Conservation (phyloP, 2,329 filamentous ascomycete genomes). For the Diaporthe sp. region DNA sequence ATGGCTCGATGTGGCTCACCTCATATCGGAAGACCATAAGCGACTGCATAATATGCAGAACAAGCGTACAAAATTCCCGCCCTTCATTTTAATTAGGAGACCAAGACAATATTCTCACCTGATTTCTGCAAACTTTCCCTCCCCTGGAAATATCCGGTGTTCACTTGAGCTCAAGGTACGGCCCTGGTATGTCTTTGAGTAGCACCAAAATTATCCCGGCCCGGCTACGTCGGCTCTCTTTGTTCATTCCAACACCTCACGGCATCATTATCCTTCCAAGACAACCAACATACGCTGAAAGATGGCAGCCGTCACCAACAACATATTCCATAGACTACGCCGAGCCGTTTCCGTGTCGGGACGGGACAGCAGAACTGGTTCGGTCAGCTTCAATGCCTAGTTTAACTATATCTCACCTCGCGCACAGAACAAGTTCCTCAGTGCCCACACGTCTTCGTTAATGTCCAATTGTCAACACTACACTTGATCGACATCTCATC, state of each 20-base stretch:
- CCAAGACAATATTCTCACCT: neutral
- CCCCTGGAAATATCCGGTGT: neutral
- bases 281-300: neutral
- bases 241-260: neutral
- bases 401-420: neutral
- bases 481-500: neutral
- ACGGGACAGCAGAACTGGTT: neutral
- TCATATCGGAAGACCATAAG: neutral
- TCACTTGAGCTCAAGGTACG: neutral
- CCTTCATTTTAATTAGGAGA: too few species aligned
- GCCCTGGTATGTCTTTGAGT: neutral
- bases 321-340: neutral
- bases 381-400: neutral
- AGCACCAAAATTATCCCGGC: neutral
- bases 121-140: neutral
- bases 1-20: neutral
- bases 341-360: neutral
- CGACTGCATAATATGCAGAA: neutral
- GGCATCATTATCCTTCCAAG: neutral
- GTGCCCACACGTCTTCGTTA: neutral
- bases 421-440: neutral
- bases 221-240: neutral
- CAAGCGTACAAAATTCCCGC: neutral
- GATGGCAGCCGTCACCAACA: neutral
- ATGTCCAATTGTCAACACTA: neutral